Evolutionary conservation across 352 stramenopile genomes (phyloP).

Genomic region (Elongisporangium undulatum): DNA sequence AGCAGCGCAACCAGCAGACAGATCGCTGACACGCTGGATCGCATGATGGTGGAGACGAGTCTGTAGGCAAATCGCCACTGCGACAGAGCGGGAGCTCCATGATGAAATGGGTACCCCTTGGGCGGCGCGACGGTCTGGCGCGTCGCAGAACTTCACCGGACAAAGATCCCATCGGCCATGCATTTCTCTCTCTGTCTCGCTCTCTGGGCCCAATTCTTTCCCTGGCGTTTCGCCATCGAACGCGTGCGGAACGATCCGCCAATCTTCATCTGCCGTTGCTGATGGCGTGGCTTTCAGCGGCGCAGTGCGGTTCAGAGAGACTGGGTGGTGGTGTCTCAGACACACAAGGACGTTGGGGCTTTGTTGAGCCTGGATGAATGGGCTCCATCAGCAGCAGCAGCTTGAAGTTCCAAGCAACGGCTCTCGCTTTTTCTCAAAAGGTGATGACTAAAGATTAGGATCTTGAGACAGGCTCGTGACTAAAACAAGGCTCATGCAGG

Average conservation of each 20-base stretch:
- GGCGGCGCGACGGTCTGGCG: neutral
- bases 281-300: too few relatives aligned
- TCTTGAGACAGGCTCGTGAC: neutral
- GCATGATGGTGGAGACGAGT: neutral
- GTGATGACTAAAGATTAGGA: neutral
- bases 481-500: neutral
- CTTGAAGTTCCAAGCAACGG: neutral
- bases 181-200: too few relatives aligned
- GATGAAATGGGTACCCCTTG: neutral
- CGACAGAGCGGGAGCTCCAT: too few relatives aligned
- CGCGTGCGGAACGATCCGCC: neutral
- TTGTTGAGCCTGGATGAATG: too few relatives aligned
- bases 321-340: too few relatives aligned
- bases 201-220: neutral
- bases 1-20: neutral
- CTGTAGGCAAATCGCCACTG: neutral
- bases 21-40: neutral
- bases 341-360: too few relatives aligned
- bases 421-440: neutral
- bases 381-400: too few relatives aligned
- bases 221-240: neutral
- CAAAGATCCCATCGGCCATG: neutral
- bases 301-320: too few relatives aligned
- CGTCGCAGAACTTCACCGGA: neutral
- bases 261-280: too few relatives aligned